A percentile compares a stretch with the other conserved stretches of the same genome.
phyloP scores from a whole-genome alignment of 2,329 filamentous ascomycete genomes.

The Colletotrichum lini region DNA sequence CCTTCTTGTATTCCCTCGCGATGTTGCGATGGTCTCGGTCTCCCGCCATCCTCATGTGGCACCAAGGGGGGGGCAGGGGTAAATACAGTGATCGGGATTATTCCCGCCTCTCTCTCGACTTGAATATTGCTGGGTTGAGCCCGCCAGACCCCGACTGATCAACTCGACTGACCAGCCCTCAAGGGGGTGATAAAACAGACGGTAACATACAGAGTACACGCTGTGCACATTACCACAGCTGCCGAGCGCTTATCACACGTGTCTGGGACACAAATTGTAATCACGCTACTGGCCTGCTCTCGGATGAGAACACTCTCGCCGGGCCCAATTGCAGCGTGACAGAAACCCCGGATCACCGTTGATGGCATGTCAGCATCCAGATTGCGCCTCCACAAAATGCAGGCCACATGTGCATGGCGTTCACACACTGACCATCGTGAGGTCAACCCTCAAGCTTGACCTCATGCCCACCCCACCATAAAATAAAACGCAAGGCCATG shows the following conservation, averaged over 20 bases:
- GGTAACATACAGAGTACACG: neutral
- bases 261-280: neutral
- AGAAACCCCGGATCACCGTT: conserved; percentile 8
- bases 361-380: neutral
- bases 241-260: too few species aligned
- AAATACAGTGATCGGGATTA: neutral
- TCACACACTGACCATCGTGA: conserved; percentile 38
- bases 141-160: too few species aligned
- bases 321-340: conserved; percentile 5
- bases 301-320: too few species aligned
- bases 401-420: neutral
- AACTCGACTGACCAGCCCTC: too few species aligned
- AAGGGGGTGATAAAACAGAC: too few species aligned
- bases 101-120: too few species aligned
- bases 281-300: neutral
- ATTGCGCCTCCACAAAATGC: conserved; percentile 15
- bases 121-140: too few species aligned
- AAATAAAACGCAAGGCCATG: neutral
- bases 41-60: neutral
- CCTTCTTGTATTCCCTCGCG: neutral
- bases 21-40: neutral
- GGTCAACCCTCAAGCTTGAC: conserved; percentile 37
- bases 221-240: neutral
- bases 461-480: conserved; percentile 8
- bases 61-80: neutral